phyloP scores from a whole-genome alignment of 2,329 filamentous ascomycete species.

The Penicillium sp. region DNA sequence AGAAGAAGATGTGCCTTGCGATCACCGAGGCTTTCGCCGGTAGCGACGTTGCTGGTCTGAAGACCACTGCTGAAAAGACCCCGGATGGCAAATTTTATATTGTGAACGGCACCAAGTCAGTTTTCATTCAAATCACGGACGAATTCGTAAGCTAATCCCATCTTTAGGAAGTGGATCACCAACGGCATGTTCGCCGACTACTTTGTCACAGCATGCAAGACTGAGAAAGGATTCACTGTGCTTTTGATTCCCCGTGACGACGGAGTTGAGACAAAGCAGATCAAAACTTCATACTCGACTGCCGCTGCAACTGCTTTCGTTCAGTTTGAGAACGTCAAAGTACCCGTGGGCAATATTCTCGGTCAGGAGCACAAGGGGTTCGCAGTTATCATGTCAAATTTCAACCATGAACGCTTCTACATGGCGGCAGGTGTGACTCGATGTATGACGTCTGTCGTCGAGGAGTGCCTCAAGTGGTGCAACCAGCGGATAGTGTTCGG shows the following conservation, averaged over 20 bases:
- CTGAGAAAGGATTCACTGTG: constrained; percentile 76
- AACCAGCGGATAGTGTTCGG: constrained; percentile 84
- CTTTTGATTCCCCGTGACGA: constrained; percentile 73
- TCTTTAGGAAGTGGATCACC: constrained; percentile 79
- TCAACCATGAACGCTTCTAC: constrained; percentile 83
- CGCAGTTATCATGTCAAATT: constrained; percentile 80
- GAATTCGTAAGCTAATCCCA: neutral
- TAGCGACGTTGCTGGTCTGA: constrained; percentile 75
- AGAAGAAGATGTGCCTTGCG: constrained; percentile 85
- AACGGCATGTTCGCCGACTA: constrained; percentile 80
- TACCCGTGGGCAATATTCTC: constrained; percentile 74
- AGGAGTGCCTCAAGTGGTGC: constrained; percentile 85
- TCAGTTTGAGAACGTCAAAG: constrained; percentile 84
- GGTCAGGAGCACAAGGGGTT: constrained; percentile 86
- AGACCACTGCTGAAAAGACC: constrained; percentile 76
- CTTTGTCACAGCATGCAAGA: constrained; percentile 79
- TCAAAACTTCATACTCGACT: constrained; percentile 71
- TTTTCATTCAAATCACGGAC: neutral
- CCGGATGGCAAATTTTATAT: constrained; percentile 72
- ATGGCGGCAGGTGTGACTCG: constrained; percentile 70
- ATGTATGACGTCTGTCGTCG: constrained; percentile 67
- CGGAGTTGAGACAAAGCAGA: constrained; percentile 63
- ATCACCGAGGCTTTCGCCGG: constrained; percentile 89
- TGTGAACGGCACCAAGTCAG: constrained; percentile 47
- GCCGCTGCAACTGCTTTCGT: constrained; percentile 77